Evolutionary conservation across 169 alveolate genomes (phyloP), one percentile per base, ranked within the genome.

Genomic region (Condylostoma magnum): DNA sequence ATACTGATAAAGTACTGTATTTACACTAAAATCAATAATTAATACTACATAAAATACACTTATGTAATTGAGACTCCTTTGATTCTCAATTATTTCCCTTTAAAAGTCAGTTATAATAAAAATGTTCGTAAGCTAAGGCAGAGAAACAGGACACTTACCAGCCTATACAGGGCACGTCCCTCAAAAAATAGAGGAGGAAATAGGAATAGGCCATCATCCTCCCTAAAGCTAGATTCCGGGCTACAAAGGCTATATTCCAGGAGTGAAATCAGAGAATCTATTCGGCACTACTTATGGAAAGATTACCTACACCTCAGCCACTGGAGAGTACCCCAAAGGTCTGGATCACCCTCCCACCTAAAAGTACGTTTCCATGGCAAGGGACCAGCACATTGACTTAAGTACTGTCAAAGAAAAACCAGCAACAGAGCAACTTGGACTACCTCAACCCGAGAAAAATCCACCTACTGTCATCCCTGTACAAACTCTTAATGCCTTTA

Each of bases 191-290:
- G 67, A 67, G 6, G 30, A 47, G 15, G 77, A 58, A 31, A 20
- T 46, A 25, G 51, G 67, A 22, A 15, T 28, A 22, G 67, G 51
- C 18, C 44, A 50, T 8, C 8, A n/a, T 6, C 50, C 15, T 10
- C 31, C 2, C 47, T 69, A 65, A 44, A 50, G 8, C 41, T 51
- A 71, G 22, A 55, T 77, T 18, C 85, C 86, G 28, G 91, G 91
- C n/a, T 87, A 87, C 55, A 63, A 79, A 52, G 94, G 94, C 15
- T 83, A 77, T 48, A 79, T 87, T 43, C 87, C 94, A 20, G 87
- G 91, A 20, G 77, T 83, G 18, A 76, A 71, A 50, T 51, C 90
- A 18, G 90, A 83, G 50, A 80, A 86, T 58, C 57, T 76, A 25
- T 79, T 66, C 34, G 90, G 93, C 22, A 70, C 69, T 55, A 76